Evolutionary conservation across 768 basidiomycete genomes (phyloP), one percentile per base, ranked within the genome.

Genomic region (Butyriboletus loyo): DNA sequence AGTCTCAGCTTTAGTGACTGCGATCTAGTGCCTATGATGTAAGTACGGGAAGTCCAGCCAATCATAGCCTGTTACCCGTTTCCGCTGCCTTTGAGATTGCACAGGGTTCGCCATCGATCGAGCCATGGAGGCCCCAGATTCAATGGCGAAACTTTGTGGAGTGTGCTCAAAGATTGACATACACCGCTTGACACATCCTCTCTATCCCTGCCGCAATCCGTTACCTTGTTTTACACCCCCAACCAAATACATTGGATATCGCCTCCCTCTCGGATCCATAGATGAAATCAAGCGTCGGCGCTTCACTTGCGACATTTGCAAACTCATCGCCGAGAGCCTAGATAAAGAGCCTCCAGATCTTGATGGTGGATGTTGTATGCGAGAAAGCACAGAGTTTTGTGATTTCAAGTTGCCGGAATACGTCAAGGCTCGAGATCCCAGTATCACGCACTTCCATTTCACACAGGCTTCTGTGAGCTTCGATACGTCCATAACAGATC

Each of bases 391-490:
- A 8, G 3, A 43, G 34, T 53, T 30, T 43, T 47, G 59, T 41
- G 37, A 5, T 2, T 60, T 60, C 41, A 19, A 11, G 28, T 44
- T 52, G n/a, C 59, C 54, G 1, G 10, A 0, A 3, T 17, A 40
- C 10, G 30, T 55, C 41, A 1, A 44, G 40, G 28, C 41, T 32
- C 4, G 14, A 8, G 54, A 60, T 40, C 28, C 54, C 5, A 32
- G 19, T n/a, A 17, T 49, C 37, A 55, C 49, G 1, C 58, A 60
- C 37, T 56, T 52, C 50, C 59, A 60, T 52, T 17, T 60, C 32
- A 60, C 59, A 3, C 36, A 56, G 28, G 7, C 35, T 21, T 17
- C 32, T 11, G 34, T 58, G 5, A 37, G 50, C 6, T 53, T 48
- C 11, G 41, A 59, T 24, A 30, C 41, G 4, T 22, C 13, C 14